Evolutionary conservation across 2,329 filamentous ascomycete genomes (phyloP).

Genomic region (Microthyrium microscopicum): DNA sequence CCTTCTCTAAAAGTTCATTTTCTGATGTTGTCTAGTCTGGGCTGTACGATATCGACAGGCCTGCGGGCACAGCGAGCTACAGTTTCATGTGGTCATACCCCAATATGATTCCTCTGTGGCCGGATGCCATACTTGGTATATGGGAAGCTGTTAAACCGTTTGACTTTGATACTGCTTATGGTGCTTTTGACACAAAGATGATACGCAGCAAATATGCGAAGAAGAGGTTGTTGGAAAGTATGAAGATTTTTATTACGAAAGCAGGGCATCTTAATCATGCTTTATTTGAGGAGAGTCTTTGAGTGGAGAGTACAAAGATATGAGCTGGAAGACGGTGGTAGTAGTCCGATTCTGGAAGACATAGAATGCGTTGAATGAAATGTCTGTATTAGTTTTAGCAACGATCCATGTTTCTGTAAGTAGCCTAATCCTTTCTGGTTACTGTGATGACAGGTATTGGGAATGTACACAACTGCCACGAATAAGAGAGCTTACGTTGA

Average conservation of each 20-base stretch:
- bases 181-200: slow-evolving; percentile 48
- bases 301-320: no score
- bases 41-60: slow-evolving; percentile 12
- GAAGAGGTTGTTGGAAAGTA: slow-evolving; percentile 52
- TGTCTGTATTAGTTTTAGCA: no score
- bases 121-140: slow-evolving; percentile 47
- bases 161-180: slow-evolving; percentile 50
- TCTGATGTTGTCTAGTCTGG: slow-evolving; percentile 12
- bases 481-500: no score
- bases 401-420: no score
- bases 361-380: no score
- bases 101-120: slow-evolving; percentile 51
- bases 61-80: slow-evolving; percentile 33
- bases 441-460: no score
- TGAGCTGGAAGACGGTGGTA: no score
- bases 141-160: slow-evolving; percentile 49
- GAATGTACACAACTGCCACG: no score
- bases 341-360: no score
- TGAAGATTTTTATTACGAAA: slow-evolving; percentile 50
- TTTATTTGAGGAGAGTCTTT: slow-evolving; percentile 2
- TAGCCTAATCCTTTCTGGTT: no score
- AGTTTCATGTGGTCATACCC: slow-evolving; percentile 62
- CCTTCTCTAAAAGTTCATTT: slow-evolving; percentile 1
- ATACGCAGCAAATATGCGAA: slow-evolving; percentile 42
- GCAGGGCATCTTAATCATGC: slow-evolving; percentile 25